Evolutionary conservation across 192 early-diverging fungal species (phyloP).

Genomic region (Umbelopsis isabellina): DNA sequence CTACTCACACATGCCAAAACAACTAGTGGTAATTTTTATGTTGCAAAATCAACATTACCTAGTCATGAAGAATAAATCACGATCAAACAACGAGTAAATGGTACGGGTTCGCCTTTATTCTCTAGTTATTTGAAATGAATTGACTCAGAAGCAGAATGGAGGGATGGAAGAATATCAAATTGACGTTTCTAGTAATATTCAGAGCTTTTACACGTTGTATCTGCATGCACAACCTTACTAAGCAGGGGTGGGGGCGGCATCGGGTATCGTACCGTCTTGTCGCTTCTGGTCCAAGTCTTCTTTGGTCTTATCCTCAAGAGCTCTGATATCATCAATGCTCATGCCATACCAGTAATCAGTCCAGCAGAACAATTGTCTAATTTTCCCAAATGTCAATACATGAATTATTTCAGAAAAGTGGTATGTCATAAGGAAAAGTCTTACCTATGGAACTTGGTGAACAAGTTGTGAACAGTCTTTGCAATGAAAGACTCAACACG

Average conservation of each 20-base stretch:
- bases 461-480: constrained; percentile 55
- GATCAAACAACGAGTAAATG: background rate
- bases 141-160: constrained; percentile 11
- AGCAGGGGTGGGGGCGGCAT: constrained; percentile 16
- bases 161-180: constrained; percentile 8
- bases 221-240: background rate
- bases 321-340: constrained; percentile 71
- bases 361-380: constrained; percentile 71
- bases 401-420: background rate
- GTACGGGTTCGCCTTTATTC: constrained; percentile 6
- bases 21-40: constrained; percentile 35
- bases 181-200: too few relatives aligned
- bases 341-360: constrained; percentile 81
- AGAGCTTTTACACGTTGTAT: background rate
- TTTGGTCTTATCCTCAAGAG: constrained; percentile 68
- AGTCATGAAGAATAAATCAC: background rate
- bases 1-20: constrained; percentile 26
- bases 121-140: constrained; percentile 9
- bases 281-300: constrained; percentile 56
- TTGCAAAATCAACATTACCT: constrained; percentile 13
- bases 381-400: background rate
- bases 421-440: background rate
- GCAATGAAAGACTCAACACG: constrained; percentile 71
- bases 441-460: constrained; percentile 70
- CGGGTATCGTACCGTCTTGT: constrained; percentile 7